These are phyloP conservation scores for Syzygium grande DNA, from an alignment of 345 rosid species.

Conservation along the genomic window DNA sequence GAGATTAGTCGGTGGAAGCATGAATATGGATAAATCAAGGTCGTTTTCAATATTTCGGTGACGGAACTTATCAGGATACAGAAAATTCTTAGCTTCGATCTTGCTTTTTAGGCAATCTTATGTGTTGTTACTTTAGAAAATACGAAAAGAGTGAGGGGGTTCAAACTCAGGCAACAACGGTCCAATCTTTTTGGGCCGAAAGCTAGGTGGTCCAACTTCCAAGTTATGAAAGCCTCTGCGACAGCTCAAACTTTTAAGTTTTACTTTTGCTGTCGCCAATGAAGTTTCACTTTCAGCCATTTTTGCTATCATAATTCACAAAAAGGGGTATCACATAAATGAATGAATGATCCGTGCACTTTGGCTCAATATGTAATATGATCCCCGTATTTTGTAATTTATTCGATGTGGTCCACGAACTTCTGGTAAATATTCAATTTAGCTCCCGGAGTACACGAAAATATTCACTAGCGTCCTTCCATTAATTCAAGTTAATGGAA, in stretches of 20 bases:
- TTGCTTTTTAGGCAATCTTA: neutral
- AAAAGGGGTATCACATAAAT: neutral
- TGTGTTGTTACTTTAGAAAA: neutral
- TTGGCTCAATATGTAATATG: neutral
- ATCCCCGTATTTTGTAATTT: neutral
- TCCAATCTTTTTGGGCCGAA: neutral
- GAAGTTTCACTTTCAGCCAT: neutral
- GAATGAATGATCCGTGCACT: rapidly evolving
- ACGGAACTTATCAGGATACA: neutral
- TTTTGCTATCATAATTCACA: neutral
- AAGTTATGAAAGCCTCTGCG: neutral
- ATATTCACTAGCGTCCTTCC: neutral
- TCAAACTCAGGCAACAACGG: neutral
- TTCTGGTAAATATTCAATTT: neutral
- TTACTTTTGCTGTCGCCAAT: neutral
- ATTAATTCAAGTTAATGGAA: neutral
- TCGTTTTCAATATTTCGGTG: no score
- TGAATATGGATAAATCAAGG: neutral
- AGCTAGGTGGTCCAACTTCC: neutral
- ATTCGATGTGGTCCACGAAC: rapidly evolving
- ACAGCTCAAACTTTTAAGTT: neutral
- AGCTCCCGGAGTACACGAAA: neutral
- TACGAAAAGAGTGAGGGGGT: neutral
- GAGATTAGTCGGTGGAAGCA: neutral
- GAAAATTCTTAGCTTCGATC: neutral